These are phyloP conservation scores for Westerdykella ornata DNA, from an alignment of 2,329 filamentous ascomycete genomes.

Conservation along the genomic window DNA sequence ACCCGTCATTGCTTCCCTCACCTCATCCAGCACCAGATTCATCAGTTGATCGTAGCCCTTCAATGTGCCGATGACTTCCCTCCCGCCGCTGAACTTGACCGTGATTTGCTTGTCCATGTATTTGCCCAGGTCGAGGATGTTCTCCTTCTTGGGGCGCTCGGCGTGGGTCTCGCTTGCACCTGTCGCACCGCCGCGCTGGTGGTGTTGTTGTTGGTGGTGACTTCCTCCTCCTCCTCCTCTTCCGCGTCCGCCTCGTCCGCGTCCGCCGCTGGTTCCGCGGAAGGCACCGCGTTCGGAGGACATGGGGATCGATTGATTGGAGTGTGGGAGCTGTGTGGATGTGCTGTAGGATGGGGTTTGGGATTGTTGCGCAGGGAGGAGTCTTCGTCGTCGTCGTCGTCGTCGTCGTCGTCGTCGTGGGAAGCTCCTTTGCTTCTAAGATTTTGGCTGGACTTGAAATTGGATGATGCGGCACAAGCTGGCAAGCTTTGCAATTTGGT, in stretches of 20 bases:
- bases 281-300: slow-evolving; percentile 52
- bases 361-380: too few relatives aligned
- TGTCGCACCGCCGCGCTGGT: slow-evolving; percentile 17
- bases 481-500: too few relatives aligned
- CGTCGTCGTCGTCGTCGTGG: neutral
- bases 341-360: slow-evolving; percentile 4
- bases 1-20: slow-evolving; percentile 86
- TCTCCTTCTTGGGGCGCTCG: slow-evolving; percentile 93
- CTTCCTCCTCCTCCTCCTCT: slow-evolving; percentile 39
- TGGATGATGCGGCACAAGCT: too few relatives aligned
- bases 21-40: slow-evolving; percentile 94
- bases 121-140: slow-evolving; percentile 89
- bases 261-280: slow-evolving; percentile 42
- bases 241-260: slow-evolving; percentile 36
- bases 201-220: slow-evolving; percentile 17
- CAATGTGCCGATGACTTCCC: slow-evolving; percentile 81
- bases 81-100: slow-evolving; percentile 93
- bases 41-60: slow-evolving; percentile 97
- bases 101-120: slow-evolving; percentile 96
- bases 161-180: slow-evolving; percentile 15
- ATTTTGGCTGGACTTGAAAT: too few relatives aligned
- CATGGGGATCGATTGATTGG: slow-evolving; percentile 34
- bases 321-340: slow-evolving; percentile 4
- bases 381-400: neutral
- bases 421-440: neutral